Conservation (phyloP, 768 basidiomycete species). For the Pseudohyphozyma bogoriensis region DNA sequence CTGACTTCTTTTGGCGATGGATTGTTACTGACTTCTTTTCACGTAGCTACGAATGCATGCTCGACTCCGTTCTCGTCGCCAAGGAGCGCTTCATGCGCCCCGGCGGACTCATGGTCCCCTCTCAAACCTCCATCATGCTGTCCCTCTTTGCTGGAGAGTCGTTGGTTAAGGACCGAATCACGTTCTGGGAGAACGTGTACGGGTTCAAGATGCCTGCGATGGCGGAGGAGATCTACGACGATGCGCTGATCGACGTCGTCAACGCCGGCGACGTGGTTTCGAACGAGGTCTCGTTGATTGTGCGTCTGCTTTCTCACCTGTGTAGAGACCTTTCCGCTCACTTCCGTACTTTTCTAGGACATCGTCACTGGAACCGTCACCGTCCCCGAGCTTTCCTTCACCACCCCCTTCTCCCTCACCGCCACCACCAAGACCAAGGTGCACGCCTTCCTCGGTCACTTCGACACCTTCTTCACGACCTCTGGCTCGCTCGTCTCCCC, state of each 20-base stretch:
- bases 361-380: slow-evolving; percentile 58
- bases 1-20: slow-evolving; percentile 47
- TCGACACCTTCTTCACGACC: slow-evolving; percentile 78
- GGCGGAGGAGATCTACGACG: slow-evolving; percentile 61
- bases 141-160: slow-evolving; percentile 66
- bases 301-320: slow-evolving; percentile 35
- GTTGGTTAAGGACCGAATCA: slow-evolving; percentile 67
- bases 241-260: slow-evolving; percentile 75
- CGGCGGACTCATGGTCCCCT: slow-evolving; percentile 76
- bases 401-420: slow-evolving; percentile 63
- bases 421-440: slow-evolving; percentile 47
- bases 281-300: slow-evolving; percentile 57
- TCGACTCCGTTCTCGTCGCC: slow-evolving; percentile 84
- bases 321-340: not conserved
- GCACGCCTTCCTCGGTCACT: slow-evolving; percentile 78
- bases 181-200: slow-evolving; percentile 85
- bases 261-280: slow-evolving; percentile 56
- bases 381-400: slow-evolving; percentile 65
- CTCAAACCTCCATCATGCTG: slow-evolving; percentile 77
- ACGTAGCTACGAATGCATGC: slow-evolving; percentile 75
- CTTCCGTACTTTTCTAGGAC: no score
- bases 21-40: slow-evolving; percentile 43
- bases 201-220: slow-evolving; percentile 84
- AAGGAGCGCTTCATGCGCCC: slow-evolving; percentile 63
- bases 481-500: slow-evolving; percentile 34